These are phyloP conservation scores for Quillaja saponaria DNA, from an alignment of 306 rosid genomes.

Conservation along the genomic window DNA sequence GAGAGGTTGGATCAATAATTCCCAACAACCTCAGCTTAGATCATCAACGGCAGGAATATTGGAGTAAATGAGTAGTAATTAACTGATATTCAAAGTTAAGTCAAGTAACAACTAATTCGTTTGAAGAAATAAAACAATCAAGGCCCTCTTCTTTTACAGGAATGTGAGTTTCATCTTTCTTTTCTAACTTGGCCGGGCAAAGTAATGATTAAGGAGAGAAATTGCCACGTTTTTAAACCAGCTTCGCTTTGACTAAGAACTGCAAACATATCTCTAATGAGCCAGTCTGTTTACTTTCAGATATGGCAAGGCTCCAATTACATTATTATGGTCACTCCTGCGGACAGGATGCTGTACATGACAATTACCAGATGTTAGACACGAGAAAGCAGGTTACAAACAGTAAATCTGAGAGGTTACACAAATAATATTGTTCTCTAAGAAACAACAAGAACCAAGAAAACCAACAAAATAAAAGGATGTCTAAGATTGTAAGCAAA, in stretches of 20 bases:
- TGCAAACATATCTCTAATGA: conserved; percentile 35
- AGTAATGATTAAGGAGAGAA: background rate
- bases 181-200: no score
- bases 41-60: no score
- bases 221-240: background rate
- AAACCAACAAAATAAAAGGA: background rate
- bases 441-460: background rate
- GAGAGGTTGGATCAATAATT: no score
- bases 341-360: conserved; percentile 58
- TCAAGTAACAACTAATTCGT: conserved; percentile 22
- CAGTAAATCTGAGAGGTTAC: background rate
- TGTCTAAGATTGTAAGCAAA: background rate
- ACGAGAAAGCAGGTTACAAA: conserved; percentile 27
- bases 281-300: conserved; percentile 84
- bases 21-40: no score
- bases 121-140: conserved; percentile 20
- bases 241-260: conserved; percentile 18
- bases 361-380: conserved; percentile 24
- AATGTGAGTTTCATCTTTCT: background rate
- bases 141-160: background rate
- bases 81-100: conserved; percentile 22
- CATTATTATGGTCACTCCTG: conserved; percentile 92
- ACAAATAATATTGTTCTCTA: background rate
- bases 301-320: conserved; percentile 81
- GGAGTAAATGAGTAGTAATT: no score